Percentiles rank a stretch among this genome's conserved stretches.
phyloP scores from a whole-genome alignment of 768 basidiomycete genomes.

The Galerina sulciceps region DNA sequence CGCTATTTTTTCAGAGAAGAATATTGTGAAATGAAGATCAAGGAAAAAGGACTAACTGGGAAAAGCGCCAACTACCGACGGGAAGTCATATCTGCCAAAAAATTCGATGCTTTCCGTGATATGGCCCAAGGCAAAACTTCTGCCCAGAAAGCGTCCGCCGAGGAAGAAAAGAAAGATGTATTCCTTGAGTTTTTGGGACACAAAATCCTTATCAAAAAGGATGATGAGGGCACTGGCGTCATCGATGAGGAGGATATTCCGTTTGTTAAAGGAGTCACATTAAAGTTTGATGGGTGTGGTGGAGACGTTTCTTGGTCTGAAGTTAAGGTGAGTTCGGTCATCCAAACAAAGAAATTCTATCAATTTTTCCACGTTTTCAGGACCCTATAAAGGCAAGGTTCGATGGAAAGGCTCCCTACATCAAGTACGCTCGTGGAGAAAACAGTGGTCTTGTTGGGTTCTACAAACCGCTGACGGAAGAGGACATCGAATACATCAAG shows the following conservation, averaged over 20 bases:
- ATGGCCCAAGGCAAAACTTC: slow-evolving; percentile 47
- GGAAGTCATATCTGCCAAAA: slow-evolving; percentile 48
- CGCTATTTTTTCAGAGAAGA: slow-evolving; percentile 54
- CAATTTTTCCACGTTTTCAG: slow-evolving; percentile 24
- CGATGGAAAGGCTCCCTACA: slow-evolving; percentile 52
- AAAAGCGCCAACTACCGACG: slow-evolving; percentile 66
- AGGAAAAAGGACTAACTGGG: slow-evolving; percentile 87
- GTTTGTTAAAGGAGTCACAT: slow-evolving; percentile 55
- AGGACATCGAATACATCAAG: slow-evolving; percentile 72
- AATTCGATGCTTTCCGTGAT: slow-evolving; percentile 82
- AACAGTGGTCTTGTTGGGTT: slow-evolving; percentile 58
- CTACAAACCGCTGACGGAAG: slow-evolving; percentile 71
- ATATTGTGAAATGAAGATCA: slow-evolving; percentile 96
- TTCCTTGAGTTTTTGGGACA: slow-evolving; percentile 77
- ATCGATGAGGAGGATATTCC: slow-evolving; percentile 66
- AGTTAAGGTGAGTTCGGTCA: slow-evolving; percentile 47
- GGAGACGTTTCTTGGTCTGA: slow-evolving; percentile 53
- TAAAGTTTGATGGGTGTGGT: slow-evolving; percentile 62
- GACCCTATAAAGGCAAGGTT: slow-evolving; percentile 54
- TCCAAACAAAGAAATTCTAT: background rate
- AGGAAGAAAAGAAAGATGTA: slow-evolving; percentile 52
- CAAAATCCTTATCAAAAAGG: slow-evolving; percentile 65
- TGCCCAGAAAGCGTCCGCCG: slow-evolving; percentile 33
- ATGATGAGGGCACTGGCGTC: slow-evolving; percentile 63
- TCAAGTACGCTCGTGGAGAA: slow-evolving; percentile 52